Conservation (phyloP, 176 grass and related monocot genomes). For the Tillandsia fasciculata region DNA sequence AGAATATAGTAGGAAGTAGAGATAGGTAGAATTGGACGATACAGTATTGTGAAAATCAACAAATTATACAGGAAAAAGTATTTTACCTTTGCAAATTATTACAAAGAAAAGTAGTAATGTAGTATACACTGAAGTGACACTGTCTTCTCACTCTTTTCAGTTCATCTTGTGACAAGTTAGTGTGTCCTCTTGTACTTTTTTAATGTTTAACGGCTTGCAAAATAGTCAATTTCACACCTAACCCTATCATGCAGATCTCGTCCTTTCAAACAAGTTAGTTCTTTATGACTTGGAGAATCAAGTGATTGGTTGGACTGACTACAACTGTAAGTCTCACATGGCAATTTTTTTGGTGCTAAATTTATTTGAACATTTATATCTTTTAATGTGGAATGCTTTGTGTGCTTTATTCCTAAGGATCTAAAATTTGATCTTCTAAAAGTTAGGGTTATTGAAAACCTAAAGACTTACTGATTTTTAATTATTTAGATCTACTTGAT, state of each 20-base stretch:
- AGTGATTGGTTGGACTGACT: slow-evolving; percentile 79
- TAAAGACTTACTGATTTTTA: too few relatives aligned
- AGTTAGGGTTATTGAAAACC: too few relatives aligned
- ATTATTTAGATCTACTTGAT: too few relatives aligned
- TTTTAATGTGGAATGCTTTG: neutral
- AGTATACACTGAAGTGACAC: neutral
- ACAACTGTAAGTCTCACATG: slow-evolving; percentile 69
- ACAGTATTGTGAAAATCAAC: too few relatives aligned
- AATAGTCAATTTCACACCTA: neutral
- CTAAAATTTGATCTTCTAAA: too few relatives aligned
- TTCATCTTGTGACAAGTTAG: too few relatives aligned
- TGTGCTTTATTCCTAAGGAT: neutral
- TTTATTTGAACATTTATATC: neutral
- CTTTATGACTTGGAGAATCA: slow-evolving; percentile 92
- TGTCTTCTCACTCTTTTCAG: neutral
- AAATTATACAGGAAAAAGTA: too few relatives aligned
- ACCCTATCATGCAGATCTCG: slow-evolving; percentile 51
- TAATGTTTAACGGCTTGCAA: slow-evolving; percentile 7
- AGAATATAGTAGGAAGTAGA: too few relatives aligned
- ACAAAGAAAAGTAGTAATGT: neutral
- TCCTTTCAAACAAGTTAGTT: slow-evolving; percentile 85
- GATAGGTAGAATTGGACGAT: too few relatives aligned
- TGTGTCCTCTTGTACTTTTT: neutral
- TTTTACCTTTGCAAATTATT: too few relatives aligned
- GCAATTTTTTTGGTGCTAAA: neutral